Evolutionary conservation across 345 rosid species (phyloP), one percentile per base, ranked within the genome.

Genomic region (Barbarea vulgaris): DNA sequence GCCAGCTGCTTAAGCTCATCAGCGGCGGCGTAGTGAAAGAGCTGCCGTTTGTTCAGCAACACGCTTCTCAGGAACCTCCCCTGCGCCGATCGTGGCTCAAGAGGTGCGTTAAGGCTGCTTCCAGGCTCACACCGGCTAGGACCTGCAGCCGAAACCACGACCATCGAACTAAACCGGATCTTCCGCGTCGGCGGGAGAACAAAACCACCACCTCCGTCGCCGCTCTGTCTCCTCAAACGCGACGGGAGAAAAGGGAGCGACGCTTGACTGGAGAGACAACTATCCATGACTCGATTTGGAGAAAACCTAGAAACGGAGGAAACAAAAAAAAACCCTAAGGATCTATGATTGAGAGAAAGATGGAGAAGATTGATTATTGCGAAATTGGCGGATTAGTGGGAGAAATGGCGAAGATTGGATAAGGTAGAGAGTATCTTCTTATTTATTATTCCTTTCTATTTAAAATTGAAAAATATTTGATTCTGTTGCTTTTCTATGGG

Each of bases 71-170:
- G 57, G 61, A 83, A 84, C 86, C 73, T 87, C n/a, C 97, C 99
- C 21, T 86, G 82, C 14, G 87, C 64, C 1, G 99, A 87, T 58
- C 81, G 78, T 18, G 85, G 91, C 78, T 87, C 93, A 33, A 90
- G 85, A 71, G 99, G 97, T 21, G 93, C 83, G 85, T 95, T 92
- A 42, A 95, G 84, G 64, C 91, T 81, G 27, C 97, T 86, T 58
- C 91, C 86, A 62, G 90, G 83, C 80, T 91, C 97, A 57, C 95
- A 92, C 78, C 83, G 91, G 76, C 96, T 90, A 12, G 83, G 79
- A 6, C 97, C 89, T 19, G 92, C 89, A 7, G 89, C 81, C 4
- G 67, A 74, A 12, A 86, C 80, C 1, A 75, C 44, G 0, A n/a
- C 59, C n/a, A 72, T 13, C 31, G 77, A 51, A 14, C 70, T 37